Evolutionary conservation across 2,329 filamentous ascomycete genomes (phyloP), one percentile per base, ranked within the genome.

Genomic region (Calonectria pseudoturangicola): DNA sequence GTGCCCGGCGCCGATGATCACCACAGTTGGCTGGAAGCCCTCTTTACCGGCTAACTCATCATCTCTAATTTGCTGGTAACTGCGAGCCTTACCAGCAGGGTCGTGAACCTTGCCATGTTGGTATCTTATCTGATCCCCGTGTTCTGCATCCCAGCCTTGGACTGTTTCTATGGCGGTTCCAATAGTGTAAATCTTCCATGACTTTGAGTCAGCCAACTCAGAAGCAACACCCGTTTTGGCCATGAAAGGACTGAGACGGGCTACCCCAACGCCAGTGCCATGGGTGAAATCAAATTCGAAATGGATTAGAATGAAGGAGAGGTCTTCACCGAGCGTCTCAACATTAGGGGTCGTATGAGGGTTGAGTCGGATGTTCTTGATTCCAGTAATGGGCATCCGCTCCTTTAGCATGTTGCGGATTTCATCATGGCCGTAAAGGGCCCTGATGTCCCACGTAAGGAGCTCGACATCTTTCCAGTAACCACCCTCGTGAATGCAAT

Each of bases 381-480:
- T 63, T 3, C 12, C 43, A 15, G 66, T 68, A 33, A 63, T 63
- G n/a, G 28, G 30, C 18, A 68, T 43, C 9, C 66, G 54, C 66
- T 63, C 66, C 16, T 43, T 41, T 12, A 68, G 66, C 66, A 68
- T 68, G 4, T 8, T 54, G 4, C 30, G 66, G 33, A 68, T 68
- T n/a, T 62, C 30, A 1, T 43, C 54, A 21, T 68, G 66, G 4
- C 51, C 56, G 15, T 50, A 30, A 16, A 68, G 66, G 27, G 54
- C 50, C 8, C 66, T 54, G 48, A 63, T 12, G 28, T 68, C 66
- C 66, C 66, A 68, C 6, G 66, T 68, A 2, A 68, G 41, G 25
- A 68, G 28, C 25, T 68, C 66, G 21, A 68, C 66, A 50, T 68
- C 66, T 33, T 68, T 68, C 66, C 66, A 68, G 54, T 62, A 68